Base-by-base conservation (phyloP, 179 eudicot genomes). In the Sideroxylon spinosum region DNA sequence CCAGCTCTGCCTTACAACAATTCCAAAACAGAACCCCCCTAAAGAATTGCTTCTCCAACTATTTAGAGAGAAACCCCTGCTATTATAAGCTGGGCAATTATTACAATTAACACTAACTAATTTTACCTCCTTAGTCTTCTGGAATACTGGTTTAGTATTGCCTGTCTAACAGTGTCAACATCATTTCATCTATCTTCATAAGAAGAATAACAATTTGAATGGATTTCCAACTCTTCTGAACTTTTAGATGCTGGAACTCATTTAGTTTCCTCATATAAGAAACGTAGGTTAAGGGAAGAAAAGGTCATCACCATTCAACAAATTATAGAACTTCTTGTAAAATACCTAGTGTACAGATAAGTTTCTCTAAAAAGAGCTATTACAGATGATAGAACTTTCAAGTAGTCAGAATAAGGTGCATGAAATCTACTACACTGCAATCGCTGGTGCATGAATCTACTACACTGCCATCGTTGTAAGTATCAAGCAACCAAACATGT, bases 301-400 rank as follows among this genome's bases (percentile, higher is more conserved):
- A 25, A 26, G 44, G 14, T 49, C 62, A 50, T 23, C 46, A 12
- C 44, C 10, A 22, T 71, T 14, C 74, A 62, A 62, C 9, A 66
- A 29, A 66, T 29, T n/a, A 66, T 66, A 72, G 20, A 72, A 17
- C 28, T 52, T 56, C 14, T 71, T 59, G 8, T 52, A 55, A 64
- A 72, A 72, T 25, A 63, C 75, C 63, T 25, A 16, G 17, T 17
- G 62, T 1, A 59, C 44, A 6, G 23, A 17, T 16, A 53, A 23
- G 26, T 52, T 55, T 72, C 26, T 72, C 17, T 53, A 9, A 48
- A 23, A 72, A 23, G 44, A 9, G 60, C 56, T 17, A 19, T 16
- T 17, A 19, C 25, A 63, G 17, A 76, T 37, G 55, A 16, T 37
- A 26, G 11, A 75, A 44, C 70, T 75, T 68, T 26, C 49, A 76